A percentile compares a stretch with the other conserved stretches of the same genome.
phyloP scores from a whole-genome alignment of 352 stramenopile genomes.

The Globisporangium radiosum region DNA sequence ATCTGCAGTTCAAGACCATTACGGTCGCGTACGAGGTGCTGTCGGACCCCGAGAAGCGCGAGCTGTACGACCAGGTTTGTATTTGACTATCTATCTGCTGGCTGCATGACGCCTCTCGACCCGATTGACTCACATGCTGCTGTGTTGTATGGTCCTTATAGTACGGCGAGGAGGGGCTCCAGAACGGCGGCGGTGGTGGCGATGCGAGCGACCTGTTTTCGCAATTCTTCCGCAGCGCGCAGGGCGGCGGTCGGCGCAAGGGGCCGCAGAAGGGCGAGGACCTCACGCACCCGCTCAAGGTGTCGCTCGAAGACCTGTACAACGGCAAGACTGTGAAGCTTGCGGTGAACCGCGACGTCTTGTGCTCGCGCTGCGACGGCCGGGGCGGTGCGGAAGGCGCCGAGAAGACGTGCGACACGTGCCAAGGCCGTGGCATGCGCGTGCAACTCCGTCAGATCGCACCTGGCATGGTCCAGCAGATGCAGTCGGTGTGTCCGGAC shows the following conservation, averaged over 20 bases:
- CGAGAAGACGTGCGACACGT: constrained; percentile 91
- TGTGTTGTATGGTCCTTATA: constrained; percentile 58
- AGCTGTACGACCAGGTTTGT: constrained; percentile 78
- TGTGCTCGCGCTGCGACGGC: constrained; percentile 85
- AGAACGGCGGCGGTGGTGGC: constrained; percentile 73
- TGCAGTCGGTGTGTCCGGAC: constrained; percentile 91
- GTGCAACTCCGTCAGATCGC: constrained; percentile 96
- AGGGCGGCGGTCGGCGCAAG: constrained; percentile 47
- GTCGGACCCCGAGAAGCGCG: constrained; percentile 88
- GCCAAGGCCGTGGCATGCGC: constrained; percentile 92
- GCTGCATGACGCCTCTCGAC: neutral
- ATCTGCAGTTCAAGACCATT: constrained; percentile 87
- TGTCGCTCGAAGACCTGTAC: constrained; percentile 98
- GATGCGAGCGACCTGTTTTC: constrained; percentile 92
- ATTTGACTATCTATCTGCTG: neutral
- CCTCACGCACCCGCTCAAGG: constrained; percentile 93
- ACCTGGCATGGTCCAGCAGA: constrained; percentile 97
- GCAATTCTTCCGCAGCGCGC: constrained; percentile 94
- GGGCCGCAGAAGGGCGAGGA: constrained; percentile 95
- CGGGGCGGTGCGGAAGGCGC: constrained; percentile 90
- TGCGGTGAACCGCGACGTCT: constrained; percentile 94
- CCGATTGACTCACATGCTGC: neutral
- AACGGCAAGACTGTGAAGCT: constrained; percentile 99
- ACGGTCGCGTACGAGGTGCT: constrained; percentile 96
- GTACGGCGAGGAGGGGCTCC: constrained; percentile 97